A percentile compares a stretch with the other conserved stretches of the same genome.
phyloP scores from a whole-genome alignment of 1,284 basidiomycete species.

The Leccinum fuscescens region DNA sequence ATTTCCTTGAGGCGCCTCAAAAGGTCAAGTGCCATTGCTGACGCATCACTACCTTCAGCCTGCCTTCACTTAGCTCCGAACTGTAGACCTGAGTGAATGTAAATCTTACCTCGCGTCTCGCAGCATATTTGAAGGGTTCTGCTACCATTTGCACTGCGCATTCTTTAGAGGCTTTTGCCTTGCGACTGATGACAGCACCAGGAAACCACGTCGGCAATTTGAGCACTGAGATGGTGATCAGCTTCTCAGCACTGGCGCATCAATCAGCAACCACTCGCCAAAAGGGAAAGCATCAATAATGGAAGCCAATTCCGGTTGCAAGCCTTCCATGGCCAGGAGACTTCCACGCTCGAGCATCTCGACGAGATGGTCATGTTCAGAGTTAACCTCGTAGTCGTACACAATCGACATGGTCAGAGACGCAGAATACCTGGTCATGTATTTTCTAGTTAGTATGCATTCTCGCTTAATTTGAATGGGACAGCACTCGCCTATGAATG shows the following conservation, averaged over 20 bases:
- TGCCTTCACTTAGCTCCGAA: slow-evolving; percentile 6
- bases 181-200: slow-evolving; percentile 14
- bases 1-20: slow-evolving; percentile 2
- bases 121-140: slow-evolving; percentile 20
- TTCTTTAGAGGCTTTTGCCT: slow-evolving; percentile 14
- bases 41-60: slow-evolving; percentile 7
- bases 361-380: slow-evolving; percentile 20
- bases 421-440: slow-evolving; percentile 19
- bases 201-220: slow-evolving; percentile 29
- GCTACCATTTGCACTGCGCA: slow-evolving; percentile 19
- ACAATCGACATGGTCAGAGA: slow-evolving; percentile 25
- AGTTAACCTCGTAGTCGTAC: slow-evolving; percentile 26
- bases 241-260: neutral
- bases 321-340: slow-evolving; percentile 10
- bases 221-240: slow-evolving; percentile 18
- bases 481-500: slow-evolving; percentile 14
- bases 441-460: neutral
- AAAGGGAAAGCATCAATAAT: slow-evolving; percentile 25
- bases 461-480: neutral
- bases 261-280: slow-evolving; percentile 1
- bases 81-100: neutral
- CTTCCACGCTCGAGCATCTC: slow-evolving; percentile 20
- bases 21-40: slow-evolving; percentile 21
- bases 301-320: slow-evolving; percentile 22
- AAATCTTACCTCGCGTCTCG: slow-evolving; percentile 13